phyloP scores from a whole-genome alignment of 2,329 filamentous ascomycete genomes.

The Ophiostoma australiae region DNA sequence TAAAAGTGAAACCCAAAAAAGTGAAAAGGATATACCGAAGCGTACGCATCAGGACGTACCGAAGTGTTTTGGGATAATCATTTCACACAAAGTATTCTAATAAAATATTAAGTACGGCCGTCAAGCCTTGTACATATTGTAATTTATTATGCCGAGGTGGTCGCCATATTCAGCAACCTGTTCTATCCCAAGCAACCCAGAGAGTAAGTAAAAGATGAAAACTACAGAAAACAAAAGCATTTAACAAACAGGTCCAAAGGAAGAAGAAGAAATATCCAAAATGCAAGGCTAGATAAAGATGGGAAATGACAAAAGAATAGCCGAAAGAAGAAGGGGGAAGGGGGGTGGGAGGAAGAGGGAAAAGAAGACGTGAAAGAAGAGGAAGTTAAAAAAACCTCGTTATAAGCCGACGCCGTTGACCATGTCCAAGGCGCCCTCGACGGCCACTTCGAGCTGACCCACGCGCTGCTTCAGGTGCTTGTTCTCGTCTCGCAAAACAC shows the following conservation, averaged over 20 bases:
- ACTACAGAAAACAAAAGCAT: background rate
- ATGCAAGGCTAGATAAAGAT: background rate
- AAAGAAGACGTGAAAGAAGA: background rate
- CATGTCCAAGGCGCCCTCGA: slow-evolving; percentile 57
- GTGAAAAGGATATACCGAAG: background rate
- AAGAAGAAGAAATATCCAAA: background rate
- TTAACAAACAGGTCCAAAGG: background rate
- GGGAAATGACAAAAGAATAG: background rate
- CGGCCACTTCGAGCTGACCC: slow-evolving; percentile 52
- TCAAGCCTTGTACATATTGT: background rate
- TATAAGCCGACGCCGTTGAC: slow-evolving; percentile 52
- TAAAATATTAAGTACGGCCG: background rate
- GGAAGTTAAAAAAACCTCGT: slow-evolving; percentile 31
- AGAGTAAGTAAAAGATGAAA: background rate
- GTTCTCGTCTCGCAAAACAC: slow-evolving; percentile 58
- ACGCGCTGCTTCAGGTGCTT: slow-evolving; percentile 56
- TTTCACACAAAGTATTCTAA: background rate
- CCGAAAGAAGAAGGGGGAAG: background rate
- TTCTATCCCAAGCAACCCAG: background rate
- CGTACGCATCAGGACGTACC: background rate
- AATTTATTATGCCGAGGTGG: background rate
- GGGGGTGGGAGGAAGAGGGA: background rate
- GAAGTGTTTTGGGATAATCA: background rate
- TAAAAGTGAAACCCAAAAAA: slow-evolving; percentile 4
- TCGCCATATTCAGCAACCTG: background rate